Conservation (phyloP, 2,329 filamentous ascomycete genomes). For the Colletotrichum sp. region DNA sequence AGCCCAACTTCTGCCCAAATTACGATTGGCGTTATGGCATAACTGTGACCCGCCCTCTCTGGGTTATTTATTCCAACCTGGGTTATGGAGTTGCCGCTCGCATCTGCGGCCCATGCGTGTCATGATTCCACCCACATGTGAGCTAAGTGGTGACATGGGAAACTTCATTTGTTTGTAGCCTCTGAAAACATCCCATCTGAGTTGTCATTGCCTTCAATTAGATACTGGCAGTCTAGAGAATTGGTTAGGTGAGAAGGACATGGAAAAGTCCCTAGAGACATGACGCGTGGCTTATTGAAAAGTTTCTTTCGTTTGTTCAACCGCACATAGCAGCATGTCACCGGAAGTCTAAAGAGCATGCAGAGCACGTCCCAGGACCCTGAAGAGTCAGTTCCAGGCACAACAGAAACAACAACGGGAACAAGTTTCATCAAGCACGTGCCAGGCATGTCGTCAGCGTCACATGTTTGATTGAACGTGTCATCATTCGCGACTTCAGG, state of each 20-base stretch:
- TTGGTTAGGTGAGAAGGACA: background rate
- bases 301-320: too few species aligned
- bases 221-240: background rate
- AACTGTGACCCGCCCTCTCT: background rate
- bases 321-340: background rate
- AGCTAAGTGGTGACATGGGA: background rate
- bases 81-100: background rate
- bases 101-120: fast-evolving
- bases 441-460: background rate
- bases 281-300: background rate
- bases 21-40: background rate
- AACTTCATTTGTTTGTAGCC: background rate
- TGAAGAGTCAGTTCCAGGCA: background rate
- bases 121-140: background rate
- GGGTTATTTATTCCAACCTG: background rate
- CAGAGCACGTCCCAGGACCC: background rate
- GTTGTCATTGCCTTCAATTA: background rate
- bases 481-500: background rate
- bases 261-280: background rate
- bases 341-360: background rate
- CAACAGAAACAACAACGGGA: background rate
- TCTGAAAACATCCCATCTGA: background rate
- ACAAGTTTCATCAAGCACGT: background rate
- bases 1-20: background rate
- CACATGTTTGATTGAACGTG: background rate